Evolutionary conservation across 2,329 filamentous ascomycete species (phyloP).

Genomic region (Sporothrix inflata): DNA sequence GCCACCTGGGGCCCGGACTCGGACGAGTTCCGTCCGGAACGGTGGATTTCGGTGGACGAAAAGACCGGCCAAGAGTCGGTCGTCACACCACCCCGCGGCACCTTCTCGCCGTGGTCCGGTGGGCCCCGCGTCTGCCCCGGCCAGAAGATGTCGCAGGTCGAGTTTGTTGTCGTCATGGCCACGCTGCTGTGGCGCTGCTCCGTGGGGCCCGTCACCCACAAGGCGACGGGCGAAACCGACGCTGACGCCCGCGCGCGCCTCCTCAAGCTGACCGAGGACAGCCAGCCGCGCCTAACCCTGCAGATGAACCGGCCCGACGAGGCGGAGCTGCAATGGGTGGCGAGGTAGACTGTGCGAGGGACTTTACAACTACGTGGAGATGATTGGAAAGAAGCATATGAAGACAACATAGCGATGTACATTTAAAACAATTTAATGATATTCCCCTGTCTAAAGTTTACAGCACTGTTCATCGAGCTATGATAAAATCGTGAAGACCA

Average conservation of each 20-base stretch:
- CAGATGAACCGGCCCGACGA: slow-evolving; percentile 39
- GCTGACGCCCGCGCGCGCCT: slow-evolving; percentile 35
- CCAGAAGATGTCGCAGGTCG: slow-evolving; percentile 59
- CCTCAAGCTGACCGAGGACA: slow-evolving; percentile 36
- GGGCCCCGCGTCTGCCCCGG: slow-evolving; percentile 57
- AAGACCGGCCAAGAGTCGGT: slow-evolving; percentile 20
- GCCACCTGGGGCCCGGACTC: slow-evolving; percentile 42
- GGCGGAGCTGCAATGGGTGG: slow-evolving; percentile 31
- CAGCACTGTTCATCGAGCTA: no score
- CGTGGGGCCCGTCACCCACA: slow-evolving; percentile 34
- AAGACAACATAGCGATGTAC: background rate
- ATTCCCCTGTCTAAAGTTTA: background rate
- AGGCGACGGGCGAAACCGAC: slow-evolving; percentile 34
- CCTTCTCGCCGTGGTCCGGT: slow-evolving; percentile 52
- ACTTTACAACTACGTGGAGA: background rate
- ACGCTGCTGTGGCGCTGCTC: slow-evolving; percentile 42
- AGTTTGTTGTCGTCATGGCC: slow-evolving; percentile 53
- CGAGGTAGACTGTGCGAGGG: background rate
- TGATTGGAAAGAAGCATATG: no score
- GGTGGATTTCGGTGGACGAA: slow-evolving; percentile 44
- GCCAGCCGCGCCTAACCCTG: slow-evolving; percentile 38
- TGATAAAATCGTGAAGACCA: no score
- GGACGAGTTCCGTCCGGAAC: slow-evolving; percentile 43
- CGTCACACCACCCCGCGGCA: slow-evolving; percentile 42
- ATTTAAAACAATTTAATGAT: background rate